Base-by-base conservation (phyloP, 2,329 filamentous ascomycete species). In the Phialemoniopsis sp. region DNA sequence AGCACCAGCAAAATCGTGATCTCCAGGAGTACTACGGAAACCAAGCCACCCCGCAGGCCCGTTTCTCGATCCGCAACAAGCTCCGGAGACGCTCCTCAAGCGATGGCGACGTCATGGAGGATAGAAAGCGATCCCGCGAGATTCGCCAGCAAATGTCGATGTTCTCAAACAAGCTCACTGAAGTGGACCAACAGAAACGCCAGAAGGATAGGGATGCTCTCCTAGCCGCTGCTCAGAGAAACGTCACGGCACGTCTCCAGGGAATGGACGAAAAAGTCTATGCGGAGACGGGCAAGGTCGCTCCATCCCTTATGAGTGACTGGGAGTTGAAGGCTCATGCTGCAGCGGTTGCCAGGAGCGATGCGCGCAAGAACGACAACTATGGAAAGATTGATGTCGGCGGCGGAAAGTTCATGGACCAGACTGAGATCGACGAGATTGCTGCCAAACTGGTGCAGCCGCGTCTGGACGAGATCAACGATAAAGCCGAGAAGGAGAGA, bases 231-330 rank as follows among this genome's bases (percentile, higher is more conserved):
- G 91, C 91, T 2, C 86, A 90, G 55, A 81, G 85, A 33, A 95
- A 95, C 49, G 91, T 96, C n/a, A 80, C 83, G 48, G 81, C 82
- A 15, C 80, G 78, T 32, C 76, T 96, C 48, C 80, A 86, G 44
- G 78, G 76, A 31, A 89, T 96, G 71, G 91, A 97, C 44, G 80
- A 90, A 57, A 82, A 81, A 52, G 78, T 95, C 12, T 88, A 82
- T 48, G 72, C 78, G 13, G 77, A 91, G 38, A 91, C 86, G 2
- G 89, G 89, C 41, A 82, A 84, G 55, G 73, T 85, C 19, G 78
- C 80, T 1, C 79, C 84, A 12, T 74, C 80, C 2, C 78, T 84
- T 52, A 68, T 84, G 49, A 82, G 78, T 18, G 80, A 89, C 38
- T 94, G 89, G 88, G 88, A 94, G 51, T 64, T 78, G 37, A 87